phyloP scores from a whole-genome alignment of 2,329 filamentous ascomycete species.

The Myriangium duriaei region DNA sequence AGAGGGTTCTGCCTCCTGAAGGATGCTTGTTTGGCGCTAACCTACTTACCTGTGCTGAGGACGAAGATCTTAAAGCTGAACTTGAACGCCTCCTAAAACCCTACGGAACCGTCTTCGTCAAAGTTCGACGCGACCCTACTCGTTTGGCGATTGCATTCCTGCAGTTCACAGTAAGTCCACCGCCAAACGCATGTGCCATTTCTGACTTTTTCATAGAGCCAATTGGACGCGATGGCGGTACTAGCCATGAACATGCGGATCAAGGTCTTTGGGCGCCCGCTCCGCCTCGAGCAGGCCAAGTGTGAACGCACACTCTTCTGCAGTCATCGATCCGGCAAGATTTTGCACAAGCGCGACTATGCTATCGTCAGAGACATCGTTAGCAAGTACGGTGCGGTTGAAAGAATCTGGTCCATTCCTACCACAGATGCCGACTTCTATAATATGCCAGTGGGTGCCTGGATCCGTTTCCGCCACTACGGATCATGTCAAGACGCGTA shows the following conservation, averaged over 20 bases:
- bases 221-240: conserved; percentile 37
- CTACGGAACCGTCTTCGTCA: conserved; percentile 48
- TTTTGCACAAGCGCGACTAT: conserved; percentile 13
- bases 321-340: conserved; percentile 12
- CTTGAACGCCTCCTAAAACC: conserved; percentile 41
- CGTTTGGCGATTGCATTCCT: conserved; percentile 54
- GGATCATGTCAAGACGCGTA: conserved; percentile 19
- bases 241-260: conserved; percentile 41
- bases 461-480: conserved; percentile 19
- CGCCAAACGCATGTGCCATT: too few species aligned
- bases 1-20: conserved; percentile 40
- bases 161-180: conserved; percentile 44
- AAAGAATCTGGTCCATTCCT: conserved; percentile 15
- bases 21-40: conserved; percentile 55
- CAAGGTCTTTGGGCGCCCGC: conserved; percentile 17
- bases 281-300: conserved; percentile 48
- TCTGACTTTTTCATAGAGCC: conserved; percentile 28
- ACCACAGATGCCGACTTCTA: conserved; percentile 18
- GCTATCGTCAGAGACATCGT: conserved; percentile 14
- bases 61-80: conserved; percentile 39
- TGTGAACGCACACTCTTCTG: conserved; percentile 6
- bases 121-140: conserved; percentile 46
- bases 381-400: conserved; percentile 14
- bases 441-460: conserved; percentile 20
- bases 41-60: conserved; percentile 38